These are phyloP conservation scores for Ganoderma lucidum DNA, from an alignment of 1,284 basidiomycete genomes.

Conservation along the genomic window DNA sequence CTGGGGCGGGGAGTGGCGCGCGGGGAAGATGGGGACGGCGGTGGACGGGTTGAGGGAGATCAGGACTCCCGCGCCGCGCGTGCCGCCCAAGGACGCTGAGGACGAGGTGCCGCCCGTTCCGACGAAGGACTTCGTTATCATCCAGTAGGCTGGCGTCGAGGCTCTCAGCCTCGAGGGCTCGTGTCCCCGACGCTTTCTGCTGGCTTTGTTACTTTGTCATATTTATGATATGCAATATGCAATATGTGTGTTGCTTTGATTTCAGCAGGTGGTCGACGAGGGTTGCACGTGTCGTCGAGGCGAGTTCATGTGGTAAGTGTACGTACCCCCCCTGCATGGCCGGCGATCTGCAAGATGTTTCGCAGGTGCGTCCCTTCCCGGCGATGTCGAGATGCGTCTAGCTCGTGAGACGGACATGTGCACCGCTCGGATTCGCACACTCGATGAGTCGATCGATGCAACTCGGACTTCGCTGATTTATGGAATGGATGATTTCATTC, in stretches of 20 bases:
- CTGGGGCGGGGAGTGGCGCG: constrained; percentile 41
- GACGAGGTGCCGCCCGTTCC: background rate
- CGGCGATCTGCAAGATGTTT: background rate
- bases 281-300: background rate
- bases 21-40: constrained; percentile 32
- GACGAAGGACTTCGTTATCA: background rate
- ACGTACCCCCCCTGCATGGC: background rate
- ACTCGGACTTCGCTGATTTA: background rate
- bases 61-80: constrained; percentile 17
- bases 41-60: constrained; percentile 37
- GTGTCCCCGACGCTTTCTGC: background rate
- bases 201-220: background rate
- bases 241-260: background rate
- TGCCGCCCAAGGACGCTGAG: background rate
- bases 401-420: background rate
- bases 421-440: background rate
- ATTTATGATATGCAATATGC: background rate
- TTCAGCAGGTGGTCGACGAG: background rate
- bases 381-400: background rate
- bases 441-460: background rate
- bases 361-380: background rate
- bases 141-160: background rate
- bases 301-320: background rate
- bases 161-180: background rate
- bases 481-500: background rate